Conservation (phyloP, 176 grass and related monocot genomes). For the Bolboschoenus planiculmis region DNA sequence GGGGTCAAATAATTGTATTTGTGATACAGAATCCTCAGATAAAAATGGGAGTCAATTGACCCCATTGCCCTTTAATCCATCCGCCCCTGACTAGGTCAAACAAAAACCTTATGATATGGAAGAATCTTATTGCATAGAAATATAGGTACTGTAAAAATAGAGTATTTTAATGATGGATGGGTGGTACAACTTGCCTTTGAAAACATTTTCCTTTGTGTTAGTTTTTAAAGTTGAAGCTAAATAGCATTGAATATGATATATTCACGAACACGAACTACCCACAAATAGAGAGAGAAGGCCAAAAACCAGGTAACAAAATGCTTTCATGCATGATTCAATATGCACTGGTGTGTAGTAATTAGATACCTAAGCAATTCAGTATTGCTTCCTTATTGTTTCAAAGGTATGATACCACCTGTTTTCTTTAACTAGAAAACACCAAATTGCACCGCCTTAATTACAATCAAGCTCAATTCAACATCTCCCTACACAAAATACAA, state of each 20-base stretch:
- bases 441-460: neutral
- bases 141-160: neutral
- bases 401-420: neutral
- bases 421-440: neutral
- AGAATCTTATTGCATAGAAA: neutral
- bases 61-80: no score
- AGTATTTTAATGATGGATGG: neutral
- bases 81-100: neutral
- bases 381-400: neutral
- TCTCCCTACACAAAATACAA: neutral
- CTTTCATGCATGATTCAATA: neutral
- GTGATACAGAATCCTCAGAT: no score
- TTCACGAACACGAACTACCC: neutral
- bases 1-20: no score
- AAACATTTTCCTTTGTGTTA: neutral
- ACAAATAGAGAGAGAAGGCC: neutral
- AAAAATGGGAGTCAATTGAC: no score
- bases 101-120: neutral
- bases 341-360: neutral
- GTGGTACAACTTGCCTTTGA: neutral
- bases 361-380: neutral
- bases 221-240: neutral
- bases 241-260: neutral
- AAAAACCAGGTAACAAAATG: neutral
- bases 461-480: neutral